Base-by-base conservation (phyloP, 1,139 yeast species). In the Candida sanyaensis region DNA sequence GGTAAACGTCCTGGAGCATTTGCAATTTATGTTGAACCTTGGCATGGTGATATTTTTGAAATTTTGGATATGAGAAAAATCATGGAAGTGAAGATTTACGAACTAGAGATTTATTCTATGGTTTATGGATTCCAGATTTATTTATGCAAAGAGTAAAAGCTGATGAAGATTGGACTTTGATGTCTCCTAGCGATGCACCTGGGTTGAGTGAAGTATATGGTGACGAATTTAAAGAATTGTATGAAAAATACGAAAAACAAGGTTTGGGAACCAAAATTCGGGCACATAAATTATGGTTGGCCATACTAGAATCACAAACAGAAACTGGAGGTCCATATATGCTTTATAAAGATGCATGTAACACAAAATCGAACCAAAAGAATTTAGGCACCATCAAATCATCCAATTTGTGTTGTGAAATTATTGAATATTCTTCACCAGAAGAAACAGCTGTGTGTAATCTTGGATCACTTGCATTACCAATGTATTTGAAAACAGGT, bases 1-100 rank as follows among this genome's bases (percentile, higher is more conserved):
- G 80, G 80, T 56, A 80, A 80, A 62, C 63, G 86, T 54, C 86
- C 86, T 0, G 85, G 86, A 39, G 86, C 86, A 6, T 78, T 81
- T 61, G 83, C 84, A n/a, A 66, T 80, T 29, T 81, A 80, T 64
- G 54, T 80, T 45, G 86, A 81, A 56, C 85, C 86, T 42, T 81
- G 86, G 86, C 86, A 81, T 63, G 69, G 77, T 3, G 85, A 81
- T 57, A 65, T 81, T 37, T 76, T 78, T 58, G 81, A 77, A 37
- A 73, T 80, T 51, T 59, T 81, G 36, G 80, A 79, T 44, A 63
- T 80, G 55, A 67, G 80, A 50, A 79, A 63, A 80, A 80, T 56
- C 83, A 80, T 58, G 84, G 84, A 23, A 79, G 77, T 55, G 84
- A 80, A 60, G 85, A 80, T 56, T 62, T 69, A 52, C 65, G 84